A percentile compares a stretch with the other conserved stretches of the same genome.
phyloP scores from a whole-genome alignment of 768 basidiomycete species.

The Pisolithus marmoratus region DNA sequence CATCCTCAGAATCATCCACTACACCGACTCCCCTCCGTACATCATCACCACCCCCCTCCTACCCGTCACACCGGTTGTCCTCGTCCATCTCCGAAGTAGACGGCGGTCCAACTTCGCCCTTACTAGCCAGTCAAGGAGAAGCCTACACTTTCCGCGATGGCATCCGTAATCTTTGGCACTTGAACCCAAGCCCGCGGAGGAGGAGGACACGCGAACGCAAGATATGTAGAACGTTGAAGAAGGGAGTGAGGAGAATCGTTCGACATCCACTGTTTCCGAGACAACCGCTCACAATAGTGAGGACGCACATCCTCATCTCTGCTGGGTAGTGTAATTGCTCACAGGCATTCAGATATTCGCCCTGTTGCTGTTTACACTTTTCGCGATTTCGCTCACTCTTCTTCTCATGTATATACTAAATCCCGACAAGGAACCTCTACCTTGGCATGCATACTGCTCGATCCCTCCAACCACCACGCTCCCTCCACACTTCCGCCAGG shows the following conservation, averaged over 20 bases:
- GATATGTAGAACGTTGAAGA: conserved; percentile 45
- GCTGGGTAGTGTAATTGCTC: conserved; percentile 10
- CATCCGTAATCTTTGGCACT: conserved; percentile 53
- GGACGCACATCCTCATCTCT: conserved; percentile 22
- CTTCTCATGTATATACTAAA: conserved; percentile 89
- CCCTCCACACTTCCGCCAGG: conserved; percentile 37
- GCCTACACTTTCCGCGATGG: conserved; percentile 38
- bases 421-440: conserved; percentile 91
- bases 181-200: conserved; percentile 35
- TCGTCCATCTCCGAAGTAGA: conserved; percentile 60
- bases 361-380: conserved; percentile 69
- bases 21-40: conserved; percentile 62
- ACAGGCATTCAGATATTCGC: conserved; percentile 50
- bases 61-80: conserved; percentile 42
- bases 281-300: conserved; percentile 76
- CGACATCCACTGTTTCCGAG: conserved; percentile 74
- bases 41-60: conserved; percentile 54
- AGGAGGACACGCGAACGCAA: conserved; percentile 47
- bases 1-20: conserved; percentile 28
- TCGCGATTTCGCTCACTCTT: conserved; percentile 81
- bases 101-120: conserved; percentile 49
- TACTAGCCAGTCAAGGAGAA: conserved; percentile 24
- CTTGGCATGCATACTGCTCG: conserved; percentile 92
- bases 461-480: conserved; percentile 47
- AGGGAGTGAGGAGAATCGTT: conserved; percentile 49